Evolutionary conservation across 2,329 filamentous ascomycete genomes (phyloP).

Genomic region (Fusarium coffeatum): DNA sequence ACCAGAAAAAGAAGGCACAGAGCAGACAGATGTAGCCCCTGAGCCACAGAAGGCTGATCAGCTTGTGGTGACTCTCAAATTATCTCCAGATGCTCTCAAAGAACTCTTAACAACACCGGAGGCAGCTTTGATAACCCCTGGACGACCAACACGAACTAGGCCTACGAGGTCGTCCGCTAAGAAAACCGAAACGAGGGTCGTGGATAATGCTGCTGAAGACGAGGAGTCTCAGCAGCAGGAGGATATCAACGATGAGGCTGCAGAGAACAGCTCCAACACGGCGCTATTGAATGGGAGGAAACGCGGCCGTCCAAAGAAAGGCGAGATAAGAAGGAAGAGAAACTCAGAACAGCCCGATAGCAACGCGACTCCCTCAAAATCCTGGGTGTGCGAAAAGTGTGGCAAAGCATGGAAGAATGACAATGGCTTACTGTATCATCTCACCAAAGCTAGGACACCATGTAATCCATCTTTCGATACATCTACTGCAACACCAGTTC

Average conservation of each 20-base stretch:
- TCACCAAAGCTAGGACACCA: conserved; percentile 63
- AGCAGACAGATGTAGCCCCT: background rate
- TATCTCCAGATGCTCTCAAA: conserved; percentile 17
- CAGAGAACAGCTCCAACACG: background rate
- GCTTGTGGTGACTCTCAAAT: conserved; percentile 26
- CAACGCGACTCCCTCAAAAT: conserved; percentile 40
- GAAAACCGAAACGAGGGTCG: background rate
- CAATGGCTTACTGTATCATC: conserved; percentile 68
- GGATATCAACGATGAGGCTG: conserved; percentile 1
- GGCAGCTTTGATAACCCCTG: conserved; percentile 12
- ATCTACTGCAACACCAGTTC: conserved; percentile 20
- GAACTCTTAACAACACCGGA: background rate
- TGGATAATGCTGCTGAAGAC: background rate
- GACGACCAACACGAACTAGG: conserved; percentile 15
- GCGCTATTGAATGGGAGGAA: conserved; percentile 44
- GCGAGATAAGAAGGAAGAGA: conserved; percentile 21
- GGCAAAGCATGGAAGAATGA: conserved; percentile 68
- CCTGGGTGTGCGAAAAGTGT: conserved; percentile 65
- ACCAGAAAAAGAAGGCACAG: background rate
- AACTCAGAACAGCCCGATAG: conserved; percentile 13
- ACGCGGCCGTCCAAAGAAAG: conserved; percentile 39
- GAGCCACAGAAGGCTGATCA: background rate
- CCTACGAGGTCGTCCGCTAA: conserved; percentile 27
- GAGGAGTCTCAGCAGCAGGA: conserved; percentile 2
- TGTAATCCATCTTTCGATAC: conserved; percentile 62